Percentiles rank a stretch among this genome's conserved stretches.
Evolutionary conservation across 495 filamentous ascomycete genomes (phyloP).

Genomic region (Hypoxylon subgilvum): DNA sequence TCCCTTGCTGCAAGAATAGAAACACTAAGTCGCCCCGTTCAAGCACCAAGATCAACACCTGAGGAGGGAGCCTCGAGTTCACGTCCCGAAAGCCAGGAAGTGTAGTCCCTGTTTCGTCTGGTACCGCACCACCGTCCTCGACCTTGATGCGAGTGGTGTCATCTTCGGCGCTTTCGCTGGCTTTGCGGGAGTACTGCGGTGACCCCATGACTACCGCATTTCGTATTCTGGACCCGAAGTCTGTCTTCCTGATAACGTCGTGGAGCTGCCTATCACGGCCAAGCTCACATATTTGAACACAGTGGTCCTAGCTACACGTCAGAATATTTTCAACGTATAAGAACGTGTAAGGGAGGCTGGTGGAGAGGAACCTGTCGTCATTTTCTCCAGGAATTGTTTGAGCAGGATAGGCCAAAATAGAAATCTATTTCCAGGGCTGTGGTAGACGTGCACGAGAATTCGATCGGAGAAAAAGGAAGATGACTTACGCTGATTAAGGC

Average conservation of each 20-base stretch:
- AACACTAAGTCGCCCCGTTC: conserved; percentile 73
- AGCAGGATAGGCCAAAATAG: too few species aligned
- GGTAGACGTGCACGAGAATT: too few species aligned
- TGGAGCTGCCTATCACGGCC: conserved; percentile 66
- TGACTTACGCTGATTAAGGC: conserved; percentile 80
- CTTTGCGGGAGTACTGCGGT: conserved; percentile 35
- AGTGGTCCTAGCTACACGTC: conserved; percentile 59
- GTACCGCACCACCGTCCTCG: conserved; percentile 28
- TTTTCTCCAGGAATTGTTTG: too few species aligned
- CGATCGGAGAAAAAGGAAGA: too few species aligned
- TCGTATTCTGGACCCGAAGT: conserved; percentile 75
- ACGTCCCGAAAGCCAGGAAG: conserved; percentile 2
- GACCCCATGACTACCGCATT: conserved; percentile 67
- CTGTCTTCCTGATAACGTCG: conserved; percentile 71
- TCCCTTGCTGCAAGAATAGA: conserved; percentile 62
- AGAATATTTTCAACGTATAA: too few species aligned
- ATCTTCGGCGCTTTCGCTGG: conserved; percentile 41
- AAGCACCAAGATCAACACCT: conserved; percentile 76
- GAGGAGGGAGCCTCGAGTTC: conserved; percentile 64
- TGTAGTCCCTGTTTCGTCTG: conserved; percentile 7
- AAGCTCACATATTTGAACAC: conserved; percentile 74
- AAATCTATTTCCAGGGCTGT: too few species aligned
- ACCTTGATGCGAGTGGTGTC: conserved; percentile 38
- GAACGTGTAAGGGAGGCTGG: too few species aligned
- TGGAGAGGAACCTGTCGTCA: too few species aligned